Base-by-base conservation (phyloP, 2,329 filamentous ascomycete species). In the Penicillium hordei region DNA sequence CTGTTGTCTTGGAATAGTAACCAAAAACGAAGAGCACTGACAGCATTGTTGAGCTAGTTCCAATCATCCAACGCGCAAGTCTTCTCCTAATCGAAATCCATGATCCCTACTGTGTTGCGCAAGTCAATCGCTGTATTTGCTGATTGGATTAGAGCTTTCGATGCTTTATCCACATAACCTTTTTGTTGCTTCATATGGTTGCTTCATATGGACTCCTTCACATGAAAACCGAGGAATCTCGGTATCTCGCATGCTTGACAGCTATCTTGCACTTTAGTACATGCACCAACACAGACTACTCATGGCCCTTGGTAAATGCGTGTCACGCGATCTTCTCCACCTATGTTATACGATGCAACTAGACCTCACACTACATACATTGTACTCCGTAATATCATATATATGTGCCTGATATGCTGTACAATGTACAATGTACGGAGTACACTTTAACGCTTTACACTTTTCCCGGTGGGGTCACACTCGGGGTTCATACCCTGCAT, bases 221-320 rank as follows among this genome's bases (percentile, higher is more conserved):
- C 63, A 61, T 67, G 60, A 65, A 65, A 62, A 40, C 55, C 57
- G 57, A 31, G 52, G 40, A 50, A 48, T 34, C 40, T 27, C 61
- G 59, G 56, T 61, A 60, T 63, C 62, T 65, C 39, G 60, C 64
- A 63, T 62, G 58, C 61, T 64, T 62, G 61, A 64, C 62, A 61
- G 61, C 58, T 59, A 61, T 57, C 57, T 43, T 25, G 9, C n/a
- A 25, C 42, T 29, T 31, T 27, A 34, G 39, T 25, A 21, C 13
- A 45, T 45, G 44, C 29, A 43, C 40, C 21, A 46, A 33, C 29
- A 25, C 19, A 46, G 44, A 33, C 25, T 44, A 44, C 19, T n/a
- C 15, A 33, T 9, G 19, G 25, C 13, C 2, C 27, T 33, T 19
- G 1, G 31, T 42, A 23, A 21, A 45, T 45, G 49, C 34, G 19